Evolutionary conservation across 2,329 filamentous ascomycete species (phyloP), one percentile per base, ranked within the genome.

Genomic region (Hypoxylon sp.): DNA sequence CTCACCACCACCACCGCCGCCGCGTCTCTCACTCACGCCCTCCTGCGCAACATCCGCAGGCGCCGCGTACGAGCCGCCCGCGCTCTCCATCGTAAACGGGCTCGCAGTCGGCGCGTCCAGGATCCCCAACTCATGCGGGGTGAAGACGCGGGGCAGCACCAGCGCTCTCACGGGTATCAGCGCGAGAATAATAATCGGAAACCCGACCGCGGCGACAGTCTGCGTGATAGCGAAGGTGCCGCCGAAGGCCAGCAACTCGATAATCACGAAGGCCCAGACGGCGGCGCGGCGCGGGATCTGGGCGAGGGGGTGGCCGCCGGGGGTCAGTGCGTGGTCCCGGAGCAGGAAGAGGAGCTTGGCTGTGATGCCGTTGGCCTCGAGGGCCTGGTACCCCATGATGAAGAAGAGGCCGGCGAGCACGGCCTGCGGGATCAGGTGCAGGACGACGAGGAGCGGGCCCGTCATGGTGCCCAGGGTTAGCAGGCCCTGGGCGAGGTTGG

Each of bases 161-260:
- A 88, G 81, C 1, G 89, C 87, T 7, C 91, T 85, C 1, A 90
- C 79, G 0, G 91, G 91, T 23, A 93, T 89, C 4, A 93, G 82
- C 14, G 88, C 79, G 51, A 93, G 80, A 74, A 94, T 93, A 69
- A 93, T 86, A 36, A 93, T 85, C 7, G 92, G 92, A 72, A 94
- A 95, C 0, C 92, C 92, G 10, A 95, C 92, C 2, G 92, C 92
- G 2, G 92, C 92, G 53, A 94, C 90, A 0, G 92, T 94, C 80
- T 95, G 90, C 0, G 92, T 94, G 74, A 94, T 92, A 65, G 92
- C 92, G 77, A 95, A 94, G 0, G 92, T 95, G 21, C 90, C 91
- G 2, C 85, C 92, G 73, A 94, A 94, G 0, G 88, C 91, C 46
- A 90, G 23, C 3, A 94, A 80, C 79, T 94, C 89, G 34, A 93